Base-by-base conservation (phyloP, 495 filamentous ascomycete species). In the Ascobolus immersus region DNA sequence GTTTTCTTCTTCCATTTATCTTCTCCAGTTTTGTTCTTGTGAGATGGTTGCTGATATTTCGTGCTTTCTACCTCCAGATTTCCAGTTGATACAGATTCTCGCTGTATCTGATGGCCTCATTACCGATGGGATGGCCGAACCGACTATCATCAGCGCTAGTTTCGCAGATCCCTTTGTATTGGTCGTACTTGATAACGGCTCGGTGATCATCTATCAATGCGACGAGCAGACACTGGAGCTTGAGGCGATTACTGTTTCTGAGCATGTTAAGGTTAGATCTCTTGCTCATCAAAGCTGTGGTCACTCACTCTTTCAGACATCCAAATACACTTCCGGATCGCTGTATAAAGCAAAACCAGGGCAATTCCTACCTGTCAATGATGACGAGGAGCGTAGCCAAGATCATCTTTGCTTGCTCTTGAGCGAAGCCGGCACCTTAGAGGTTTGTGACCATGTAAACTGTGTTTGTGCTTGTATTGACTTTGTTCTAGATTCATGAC, bases 91-190 rank as follows among this genome's bases (percentile, higher is more conserved):
- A 28, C 82, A 94, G 47, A 93, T 94, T 20, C 64, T 91, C 35
- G 78, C 80, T 2, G 71, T 93, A 56, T 64, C 68, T 35, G 84
- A 94, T 40, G 86, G 92, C n/a, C n/a, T n/a, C n/a, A n/a, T n/a
- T n/a, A n/a, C n/a, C 43, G 76, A 77, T 29, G 78, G 68, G 0
- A 80, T 71, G 13, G 64, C 63, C 8, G 75, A 79, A 40, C 69
- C 77, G 4, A 60, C 68, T 23, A 71, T 82, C 17, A 54, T 78
- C 25, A 76, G 64, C 44, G 73, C 74, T n/a, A 86, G 75, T 50
- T 77, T 94, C 42, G 60, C 62, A 9, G 86, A 93, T 45, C 80
- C 81, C 4, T 93, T 76, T 47, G 45, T 99, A n/a, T 56, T 90
- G 2, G 63, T 99, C 3, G 49, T 92, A 26, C 64, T 76, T 36